A percentile compares a stretch with the other conserved stretches of the same genome.
Evolutionary conservation across 345 rosid species (phyloP).

Genomic region (Linum lewisii): DNA sequence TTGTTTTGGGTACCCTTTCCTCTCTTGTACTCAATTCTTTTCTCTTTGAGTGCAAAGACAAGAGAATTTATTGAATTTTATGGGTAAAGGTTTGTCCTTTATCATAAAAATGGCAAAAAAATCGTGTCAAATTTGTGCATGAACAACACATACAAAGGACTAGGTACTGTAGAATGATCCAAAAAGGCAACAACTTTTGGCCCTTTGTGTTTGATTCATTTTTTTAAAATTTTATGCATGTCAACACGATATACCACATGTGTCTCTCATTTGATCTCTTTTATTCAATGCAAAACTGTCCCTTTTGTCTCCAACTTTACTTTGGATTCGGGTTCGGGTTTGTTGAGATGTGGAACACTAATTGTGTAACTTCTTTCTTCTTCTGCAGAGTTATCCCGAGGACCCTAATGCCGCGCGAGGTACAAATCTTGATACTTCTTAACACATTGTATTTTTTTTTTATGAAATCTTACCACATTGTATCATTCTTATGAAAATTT

Average conservation of each 20-base stretch:
- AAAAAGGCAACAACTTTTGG: neutral
- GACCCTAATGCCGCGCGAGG: slow-evolving; percentile 84
- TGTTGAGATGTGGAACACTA: too few relatives aligned
- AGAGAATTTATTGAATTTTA: too few relatives aligned
- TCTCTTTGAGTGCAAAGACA: too few relatives aligned
- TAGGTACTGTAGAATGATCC: neutral
- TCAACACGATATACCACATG: neutral
- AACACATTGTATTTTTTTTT: too few relatives aligned
- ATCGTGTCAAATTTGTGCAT: neutral
- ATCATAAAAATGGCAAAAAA: neutral
- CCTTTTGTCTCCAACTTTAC: too few relatives aligned
- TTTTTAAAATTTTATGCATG: neutral
- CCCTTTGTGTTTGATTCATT: too few relatives aligned
- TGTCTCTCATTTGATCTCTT: neutral
- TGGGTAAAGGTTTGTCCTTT: neutral
- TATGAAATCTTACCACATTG: too few relatives aligned
- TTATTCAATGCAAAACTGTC: slow-evolving; percentile 3
- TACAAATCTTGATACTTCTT: slow-evolving; percentile 13
- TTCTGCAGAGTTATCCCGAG: slow-evolving; percentile 76
- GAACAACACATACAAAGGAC: neutral
- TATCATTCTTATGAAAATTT: too few relatives aligned
- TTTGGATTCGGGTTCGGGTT: too few relatives aligned
- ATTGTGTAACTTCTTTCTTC: neutral
- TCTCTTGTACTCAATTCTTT: too few relatives aligned
- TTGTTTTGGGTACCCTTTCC: too few relatives aligned